These are phyloP conservation scores for Westerdykella sp. DNA, from an alignment of 2,329 filamentous ascomycete genomes.

Conservation along the genomic window DNA sequence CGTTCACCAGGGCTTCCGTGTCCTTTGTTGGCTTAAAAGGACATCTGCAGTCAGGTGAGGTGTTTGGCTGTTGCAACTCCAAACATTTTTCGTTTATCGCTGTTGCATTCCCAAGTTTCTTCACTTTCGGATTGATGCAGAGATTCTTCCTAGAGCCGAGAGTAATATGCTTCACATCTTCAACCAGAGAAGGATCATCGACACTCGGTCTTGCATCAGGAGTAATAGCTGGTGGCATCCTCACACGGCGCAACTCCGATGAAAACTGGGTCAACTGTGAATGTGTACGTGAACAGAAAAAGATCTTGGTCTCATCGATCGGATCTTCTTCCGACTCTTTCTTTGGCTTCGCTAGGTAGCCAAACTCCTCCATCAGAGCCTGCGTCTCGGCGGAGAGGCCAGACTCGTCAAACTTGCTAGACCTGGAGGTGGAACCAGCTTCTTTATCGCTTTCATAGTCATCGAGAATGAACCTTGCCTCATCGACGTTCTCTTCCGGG, in stretches of 20 bases:
- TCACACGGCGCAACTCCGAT: slow-evolving; percentile 71
- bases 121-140: slow-evolving; percentile 84
- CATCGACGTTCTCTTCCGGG: slow-evolving; percentile 37
- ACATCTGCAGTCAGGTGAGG: slow-evolving; percentile 61
- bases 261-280: slow-evolving; percentile 88
- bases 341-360: slow-evolving; percentile 21
- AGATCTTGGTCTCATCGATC: slow-evolving; percentile 71
- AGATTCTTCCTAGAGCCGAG: slow-evolving; percentile 79
- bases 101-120: slow-evolving; percentile 59
- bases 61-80: slow-evolving; percentile 72
- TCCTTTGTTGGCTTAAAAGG: slow-evolving; percentile 73
- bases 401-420: slow-evolving; percentile 21
- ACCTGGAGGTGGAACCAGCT: slow-evolving; percentile 9
- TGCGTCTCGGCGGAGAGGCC: slow-evolving; percentile 69
- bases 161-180: slow-evolving; percentile 71
- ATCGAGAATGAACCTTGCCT: slow-evolving; percentile 68
- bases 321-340: slow-evolving; percentile 46
- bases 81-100: slow-evolving; percentile 92
- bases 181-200: slow-evolving; percentile 36
- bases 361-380: slow-evolving; percentile 60
- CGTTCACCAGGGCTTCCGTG: slow-evolving; percentile 61
- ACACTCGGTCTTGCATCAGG: slow-evolving; percentile 10
- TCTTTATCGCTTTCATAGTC: slow-evolving; percentile 65
- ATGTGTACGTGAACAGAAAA: slow-evolving; percentile 88
- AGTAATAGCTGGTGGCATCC: slow-evolving; percentile 62